These are phyloP conservation scores for Cryptosporidium muris DNA, from an alignment of 169 alveolate genomes.

Conservation along the genomic window DNA sequence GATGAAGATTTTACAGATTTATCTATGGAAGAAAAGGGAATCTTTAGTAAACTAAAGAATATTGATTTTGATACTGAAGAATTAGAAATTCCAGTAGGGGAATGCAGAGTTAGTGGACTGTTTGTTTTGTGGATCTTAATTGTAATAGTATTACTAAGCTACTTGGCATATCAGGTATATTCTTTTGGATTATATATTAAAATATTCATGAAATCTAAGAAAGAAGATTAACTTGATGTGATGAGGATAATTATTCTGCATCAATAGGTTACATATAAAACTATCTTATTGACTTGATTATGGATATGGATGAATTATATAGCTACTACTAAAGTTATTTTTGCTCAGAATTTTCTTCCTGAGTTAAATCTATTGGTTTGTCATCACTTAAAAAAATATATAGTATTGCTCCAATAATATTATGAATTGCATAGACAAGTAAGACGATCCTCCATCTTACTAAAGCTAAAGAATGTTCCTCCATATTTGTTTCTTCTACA, in stretches of 20 bases:
- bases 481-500: constrained; percentile 2
- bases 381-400: constrained; percentile 42
- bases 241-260: neutral
- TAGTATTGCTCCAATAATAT: constrained; percentile 45
- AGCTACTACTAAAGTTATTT: neutral
- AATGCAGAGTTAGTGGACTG: constrained; percentile 13
- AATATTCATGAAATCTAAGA: neutral
- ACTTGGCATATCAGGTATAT: constrained; percentile 9
- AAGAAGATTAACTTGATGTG: neutral
- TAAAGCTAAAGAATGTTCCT: neutral
- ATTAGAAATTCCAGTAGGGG: constrained; percentile 59
- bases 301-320: too few species aligned
- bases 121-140: constrained; percentile 30
- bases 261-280: neutral
- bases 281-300: too few species aligned
- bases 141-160: neutral
- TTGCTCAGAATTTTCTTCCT: neutral
- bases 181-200: constrained; percentile 12
- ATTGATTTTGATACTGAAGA: constrained; percentile 21
- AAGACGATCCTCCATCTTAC: constrained; percentile 55
- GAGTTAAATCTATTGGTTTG: constrained; percentile 6
- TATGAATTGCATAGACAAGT: constrained; percentile 45
- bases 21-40: neutral
- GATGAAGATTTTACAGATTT: constrained; percentile 36
- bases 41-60: neutral